Evolutionary conservation across 148 eudicot species (phyloP).

Genomic region (Arbutus unedo): DNA sequence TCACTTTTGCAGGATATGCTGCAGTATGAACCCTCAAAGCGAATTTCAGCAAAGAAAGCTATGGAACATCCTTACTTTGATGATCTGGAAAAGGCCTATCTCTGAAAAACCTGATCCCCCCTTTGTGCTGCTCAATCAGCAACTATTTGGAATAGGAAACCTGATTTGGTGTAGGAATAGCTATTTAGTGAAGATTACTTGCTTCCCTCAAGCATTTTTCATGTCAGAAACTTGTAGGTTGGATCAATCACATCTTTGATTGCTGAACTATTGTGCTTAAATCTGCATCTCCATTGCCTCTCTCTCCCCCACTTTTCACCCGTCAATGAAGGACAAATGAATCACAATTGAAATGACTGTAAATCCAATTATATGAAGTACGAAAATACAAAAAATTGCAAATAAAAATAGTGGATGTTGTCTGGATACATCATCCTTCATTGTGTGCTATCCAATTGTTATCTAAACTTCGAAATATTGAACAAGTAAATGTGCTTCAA

Average conservation of each 20-base stretch:
- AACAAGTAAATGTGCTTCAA: neutral
- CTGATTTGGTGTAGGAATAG: constrained; percentile 1
- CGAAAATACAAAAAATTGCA: too few relatives aligned
- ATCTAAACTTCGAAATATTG: too few relatives aligned
- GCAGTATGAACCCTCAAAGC: constrained; percentile 72
- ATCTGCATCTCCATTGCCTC: neutral
- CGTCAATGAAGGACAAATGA: neutral
- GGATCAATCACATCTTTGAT: neutral
- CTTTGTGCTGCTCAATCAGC: neutral
- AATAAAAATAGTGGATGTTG: too few relatives aligned
- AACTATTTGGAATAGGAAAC: neutral
- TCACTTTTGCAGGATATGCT: constrained; percentile 65
- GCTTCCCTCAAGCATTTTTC: constrained; percentile 57
- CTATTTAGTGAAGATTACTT: constrained; percentile 15
- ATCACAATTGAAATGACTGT: neutral
- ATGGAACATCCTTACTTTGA: constrained; percentile 91
- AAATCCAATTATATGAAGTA: too few relatives aligned
- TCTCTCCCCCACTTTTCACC: neutral
- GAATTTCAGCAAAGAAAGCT: constrained; percentile 92
- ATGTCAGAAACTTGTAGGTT: neutral
- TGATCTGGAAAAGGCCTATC: constrained; percentile 46
- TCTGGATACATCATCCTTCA: too few relatives aligned
- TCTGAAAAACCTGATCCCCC: constrained; percentile 18
- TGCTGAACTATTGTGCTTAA: constrained; percentile 3
- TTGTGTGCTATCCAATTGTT: too few relatives aligned